A percentile compares a stretch with the other conserved stretches of the same genome.
These are phyloP conservation scores for Colletotrichum trifolii DNA, from an alignment of 2,329 filamentous ascomycete genomes.

Conservation along the genomic window DNA sequence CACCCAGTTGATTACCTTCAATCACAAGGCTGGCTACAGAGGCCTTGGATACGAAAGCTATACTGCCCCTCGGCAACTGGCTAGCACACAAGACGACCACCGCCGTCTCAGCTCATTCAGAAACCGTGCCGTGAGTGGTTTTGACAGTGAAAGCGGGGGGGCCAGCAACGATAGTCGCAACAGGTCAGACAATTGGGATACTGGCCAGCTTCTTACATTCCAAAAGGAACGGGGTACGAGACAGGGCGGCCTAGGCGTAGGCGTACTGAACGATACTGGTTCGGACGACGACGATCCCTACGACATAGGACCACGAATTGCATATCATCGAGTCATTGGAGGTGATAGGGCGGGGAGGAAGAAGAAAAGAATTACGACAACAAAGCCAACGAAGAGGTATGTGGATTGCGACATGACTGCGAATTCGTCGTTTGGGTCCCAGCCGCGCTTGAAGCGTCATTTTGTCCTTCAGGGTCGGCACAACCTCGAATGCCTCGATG, in stretches of 20 bases:
- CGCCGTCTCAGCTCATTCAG: too few species aligned
- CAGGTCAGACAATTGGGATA: too few species aligned
- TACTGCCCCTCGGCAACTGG: slow-evolving; percentile 53
- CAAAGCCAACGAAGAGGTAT: slow-evolving; percentile 30
- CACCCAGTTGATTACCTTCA: slow-evolving; percentile 73
- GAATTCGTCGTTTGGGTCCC: slow-evolving; percentile 73
- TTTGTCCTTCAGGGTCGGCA: slow-evolving; percentile 72
- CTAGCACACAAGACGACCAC: neutral
- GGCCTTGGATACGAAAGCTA: slow-evolving; percentile 77
- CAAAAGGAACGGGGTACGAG: slow-evolving; percentile 61
- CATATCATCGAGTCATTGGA: slow-evolving; percentile 84
- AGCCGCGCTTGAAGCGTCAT: slow-evolving; percentile 61
- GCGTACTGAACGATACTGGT: slow-evolving; percentile 89
- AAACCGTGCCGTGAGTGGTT: too few species aligned
- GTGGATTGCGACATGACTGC: slow-evolving; percentile 52
- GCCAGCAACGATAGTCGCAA: too few species aligned
- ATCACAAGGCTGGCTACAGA: slow-evolving; percentile 74
- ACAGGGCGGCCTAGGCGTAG: slow-evolving; percentile 83
- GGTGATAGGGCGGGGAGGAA: slow-evolving; percentile 76
- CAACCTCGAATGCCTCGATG: slow-evolving; percentile 75
- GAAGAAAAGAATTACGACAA: slow-evolving; percentile 61
- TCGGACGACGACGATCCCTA: slow-evolving; percentile 97
- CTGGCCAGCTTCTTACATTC: too few species aligned
- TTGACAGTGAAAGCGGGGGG: too few species aligned
- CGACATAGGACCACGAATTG: slow-evolving; percentile 89